phyloP scores from a whole-genome alignment of 2,329 filamentous ascomycete species.

The Leptographium galeiforme region DNA sequence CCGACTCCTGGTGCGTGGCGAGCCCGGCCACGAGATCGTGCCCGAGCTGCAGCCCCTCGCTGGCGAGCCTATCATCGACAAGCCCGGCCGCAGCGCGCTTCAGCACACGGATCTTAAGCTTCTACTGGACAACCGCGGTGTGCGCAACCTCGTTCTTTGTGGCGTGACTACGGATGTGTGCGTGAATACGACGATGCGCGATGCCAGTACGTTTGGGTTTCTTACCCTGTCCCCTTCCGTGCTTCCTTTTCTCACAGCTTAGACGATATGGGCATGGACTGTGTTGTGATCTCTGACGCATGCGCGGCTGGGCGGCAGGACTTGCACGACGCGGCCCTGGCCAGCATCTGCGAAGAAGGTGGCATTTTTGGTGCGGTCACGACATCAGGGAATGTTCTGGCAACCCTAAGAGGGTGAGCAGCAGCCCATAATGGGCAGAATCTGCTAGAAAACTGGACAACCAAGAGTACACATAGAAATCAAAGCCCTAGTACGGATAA shows the following conservation, averaged over 20 bases:
- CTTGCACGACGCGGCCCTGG: constrained; percentile 4
- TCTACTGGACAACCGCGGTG: constrained; percentile 2
- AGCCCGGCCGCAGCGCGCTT: constrained; percentile 6
- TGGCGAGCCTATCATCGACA: constrained; percentile 6
- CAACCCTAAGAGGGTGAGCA: background rate
- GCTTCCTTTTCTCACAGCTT: background rate
- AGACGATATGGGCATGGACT: constrained; percentile 9
- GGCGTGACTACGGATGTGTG: constrained; percentile 8
- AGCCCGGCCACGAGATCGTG: constrained; percentile 5
- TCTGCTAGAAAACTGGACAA: background rate
- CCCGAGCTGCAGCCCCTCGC: constrained; percentile 2
- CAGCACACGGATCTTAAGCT: constrained; percentile 7
- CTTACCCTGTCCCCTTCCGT: background rate
- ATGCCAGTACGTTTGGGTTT: constrained; percentile 3
- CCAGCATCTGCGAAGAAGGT: constrained; percentile 6
- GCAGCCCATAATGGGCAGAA: background rate
- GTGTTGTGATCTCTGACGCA: constrained; percentile 5
- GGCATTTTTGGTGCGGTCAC: constrained; percentile 9
- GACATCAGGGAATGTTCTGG: background rate
- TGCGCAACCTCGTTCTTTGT: constrained; percentile 5
- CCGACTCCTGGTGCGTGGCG: constrained; percentile 6
- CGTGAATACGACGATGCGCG: constrained; percentile 5
- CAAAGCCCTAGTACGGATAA: no score
- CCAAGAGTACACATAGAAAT: background rate
- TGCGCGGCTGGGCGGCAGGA: constrained; percentile 2